Evolutionary conservation across 1,139 yeast species (phyloP).

Genomic region (Kodamaea ohmeri): DNA sequence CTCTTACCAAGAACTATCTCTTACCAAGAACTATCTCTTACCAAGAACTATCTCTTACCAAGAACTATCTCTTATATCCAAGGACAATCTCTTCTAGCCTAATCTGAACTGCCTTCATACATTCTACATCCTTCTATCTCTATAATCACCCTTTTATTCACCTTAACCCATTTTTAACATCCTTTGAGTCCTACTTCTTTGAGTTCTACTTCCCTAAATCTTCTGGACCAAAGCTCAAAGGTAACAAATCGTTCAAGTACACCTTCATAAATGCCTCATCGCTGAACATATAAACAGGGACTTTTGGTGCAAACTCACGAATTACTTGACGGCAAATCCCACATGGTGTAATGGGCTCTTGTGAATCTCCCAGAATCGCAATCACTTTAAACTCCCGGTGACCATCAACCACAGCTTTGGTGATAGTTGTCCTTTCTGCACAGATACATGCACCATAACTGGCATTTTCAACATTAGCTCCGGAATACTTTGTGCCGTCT

Average conservation of each 20-base stretch:
- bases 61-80: too few relatives aligned
- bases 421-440: constrained; percentile 83
- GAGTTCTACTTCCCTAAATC: constrained; percentile 31
- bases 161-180: too few relatives aligned
- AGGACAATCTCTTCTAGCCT: too few relatives aligned
- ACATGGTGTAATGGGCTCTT: constrained; percentile 74
- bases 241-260: constrained; percentile 65
- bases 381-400: constrained; percentile 52
- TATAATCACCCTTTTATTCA: too few relatives aligned
- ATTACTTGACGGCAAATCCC: constrained; percentile 92
- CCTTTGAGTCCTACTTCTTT: background rate
- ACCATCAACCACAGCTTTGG: constrained; percentile 59
- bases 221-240: constrained; percentile 86
- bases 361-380: constrained; percentile 68
- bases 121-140: too few relatives aligned
- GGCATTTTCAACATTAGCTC: constrained; percentile 93
- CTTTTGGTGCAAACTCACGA: constrained; percentile 61
- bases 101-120: too few relatives aligned
- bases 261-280: constrained; percentile 44
- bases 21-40: too few relatives aligned
- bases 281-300: constrained; percentile 63
- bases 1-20: too few relatives aligned
- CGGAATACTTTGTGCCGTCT: constrained; percentile 51
- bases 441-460: constrained; percentile 86
- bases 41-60: too few relatives aligned